Base-by-base conservation (phyloP, 768 basidiomycete genomes). In the Psilocybe cubensis region DNA sequence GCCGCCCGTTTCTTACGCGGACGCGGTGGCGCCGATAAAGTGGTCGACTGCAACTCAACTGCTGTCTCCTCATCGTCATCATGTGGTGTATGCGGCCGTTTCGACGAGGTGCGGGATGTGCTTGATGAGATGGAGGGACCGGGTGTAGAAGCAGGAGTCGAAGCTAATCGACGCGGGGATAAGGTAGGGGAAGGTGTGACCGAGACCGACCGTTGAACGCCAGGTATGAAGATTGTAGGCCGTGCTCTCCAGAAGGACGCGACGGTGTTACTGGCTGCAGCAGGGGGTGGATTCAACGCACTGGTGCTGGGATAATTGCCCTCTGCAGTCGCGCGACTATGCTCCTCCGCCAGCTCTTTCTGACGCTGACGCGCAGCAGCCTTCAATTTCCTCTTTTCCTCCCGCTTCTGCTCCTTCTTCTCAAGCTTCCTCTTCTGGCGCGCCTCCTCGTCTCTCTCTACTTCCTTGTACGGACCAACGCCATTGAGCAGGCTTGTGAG, bases 401-500 rank as follows among this genome's bases (percentile, higher is more conserved):
- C 81, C 62, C 74, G 76, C 57, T 81, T 82, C 46, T 81, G 78
- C 54, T 81, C 81, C 68, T 73, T 79, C 70, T 74, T 79, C 66
- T 84, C 84, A 56, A 76, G 77, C 71, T 81, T 87, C 71, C 76
- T 81, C 59, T 74, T 80, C 69, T 80, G 78, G 62, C 80, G 79
- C 41, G 74, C 64, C 68, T 84, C 82, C 59, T 87, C 86, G 27
- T 85, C 82, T 55, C 76, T 81, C 73, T 89, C 88, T 24, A 85
- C 81, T 14, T 73, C 79, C 58, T 83, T 80, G 71, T 90, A 87
- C 6, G 83, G 83, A 0, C 80, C 81, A 27, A 91, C 87, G 49
- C 90, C 89, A 66, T 92, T 92, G 66, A 92, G 75, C 48, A 92
- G 71, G 71, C 87, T 89, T 12, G 91, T 92, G 62, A 93, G 79